phyloP scores from a whole-genome alignment of 352 stramenopile species.

The Plasmopara muralis region DNA sequence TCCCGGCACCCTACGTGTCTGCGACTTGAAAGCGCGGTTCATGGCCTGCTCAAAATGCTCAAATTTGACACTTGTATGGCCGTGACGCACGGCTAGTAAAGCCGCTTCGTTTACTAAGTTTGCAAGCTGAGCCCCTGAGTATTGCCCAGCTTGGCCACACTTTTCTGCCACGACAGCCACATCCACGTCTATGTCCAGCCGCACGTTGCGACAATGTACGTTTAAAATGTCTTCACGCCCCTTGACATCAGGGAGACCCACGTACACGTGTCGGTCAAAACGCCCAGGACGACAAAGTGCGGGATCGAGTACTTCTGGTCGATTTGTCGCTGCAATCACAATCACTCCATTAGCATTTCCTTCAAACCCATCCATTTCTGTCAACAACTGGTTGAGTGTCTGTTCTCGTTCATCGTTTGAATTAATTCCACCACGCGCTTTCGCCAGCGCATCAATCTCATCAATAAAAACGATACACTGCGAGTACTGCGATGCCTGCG shows the following conservation, averaged over 20 bases:
- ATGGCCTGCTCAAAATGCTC: constrained; percentile 72
- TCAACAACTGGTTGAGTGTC: constrained; percentile 91
- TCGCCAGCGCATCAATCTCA: constrained; percentile 93
- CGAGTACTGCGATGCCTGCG: constrained; percentile 89
- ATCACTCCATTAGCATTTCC: constrained; percentile 90
- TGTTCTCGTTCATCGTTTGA: constrained; percentile 95
- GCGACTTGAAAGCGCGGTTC: constrained; percentile 55
- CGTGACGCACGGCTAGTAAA: constrained; percentile 66
- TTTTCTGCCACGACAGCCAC: constrained; percentile 43
- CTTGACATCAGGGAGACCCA: constrained; percentile 90
- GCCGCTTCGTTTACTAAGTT: constrained; percentile 82
- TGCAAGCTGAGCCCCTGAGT: constrained; percentile 65
- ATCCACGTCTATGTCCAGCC: constrained; percentile 48
- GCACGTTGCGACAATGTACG: constrained; percentile 59
- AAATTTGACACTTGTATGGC: constrained; percentile 52
- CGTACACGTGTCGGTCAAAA: constrained; percentile 95
- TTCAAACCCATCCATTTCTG: constrained; percentile 88
- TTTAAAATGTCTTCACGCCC: constrained; percentile 80
- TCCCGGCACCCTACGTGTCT: constrained; percentile 48
- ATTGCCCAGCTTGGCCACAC: constrained; percentile 51
- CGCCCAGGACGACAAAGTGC: constrained; percentile 93
- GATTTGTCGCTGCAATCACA: constrained; percentile 96
- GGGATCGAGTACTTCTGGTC: constrained; percentile 92
- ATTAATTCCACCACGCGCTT: constrained; percentile 79
- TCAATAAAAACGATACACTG: constrained; percentile 98